A percentile compares a stretch with the other conserved stretches of the same genome.
These are phyloP conservation scores for Colletotrichum sp. DNA, from an alignment of 2,329 filamentous ascomycete genomes.

Conservation along the genomic window DNA sequence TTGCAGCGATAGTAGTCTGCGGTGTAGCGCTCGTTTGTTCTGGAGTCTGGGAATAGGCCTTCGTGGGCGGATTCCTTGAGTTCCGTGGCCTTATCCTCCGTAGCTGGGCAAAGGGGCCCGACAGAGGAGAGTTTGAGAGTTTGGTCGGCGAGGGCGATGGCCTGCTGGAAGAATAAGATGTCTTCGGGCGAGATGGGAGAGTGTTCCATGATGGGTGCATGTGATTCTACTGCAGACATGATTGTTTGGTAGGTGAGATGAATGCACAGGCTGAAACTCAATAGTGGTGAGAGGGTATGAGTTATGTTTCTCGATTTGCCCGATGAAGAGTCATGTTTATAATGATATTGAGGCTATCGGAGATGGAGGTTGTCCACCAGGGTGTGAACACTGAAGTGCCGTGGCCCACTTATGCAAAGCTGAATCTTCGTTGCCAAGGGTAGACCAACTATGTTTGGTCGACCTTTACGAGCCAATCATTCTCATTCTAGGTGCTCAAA, in stretches of 20 bases:
- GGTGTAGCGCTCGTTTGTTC: not conserved
- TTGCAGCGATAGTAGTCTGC: not conserved
- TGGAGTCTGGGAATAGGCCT: not conserved
- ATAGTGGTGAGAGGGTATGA: not conserved
- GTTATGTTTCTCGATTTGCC: not conserved
- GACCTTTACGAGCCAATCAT: not conserved
- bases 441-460: not conserved
- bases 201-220: not conserved
- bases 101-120: not conserved
- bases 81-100: not conserved
- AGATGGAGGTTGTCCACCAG: not conserved
- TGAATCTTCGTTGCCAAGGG: not conserved
- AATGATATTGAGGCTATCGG: not conserved
- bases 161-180: not conserved
- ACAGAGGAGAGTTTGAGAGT: not conserved
- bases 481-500: no score
- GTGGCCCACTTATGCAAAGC: not conserved
- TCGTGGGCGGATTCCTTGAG: not conserved
- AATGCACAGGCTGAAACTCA: not conserved
- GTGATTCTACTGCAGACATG: not conserved
- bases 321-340: not conserved
- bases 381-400: not conserved
- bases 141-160: not conserved
- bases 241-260: not conserved
- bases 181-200: not conserved